These are phyloP conservation scores for Mucor piriformis DNA, from an alignment of 371 early-diverging fungal species.

Conservation along the genomic window DNA sequence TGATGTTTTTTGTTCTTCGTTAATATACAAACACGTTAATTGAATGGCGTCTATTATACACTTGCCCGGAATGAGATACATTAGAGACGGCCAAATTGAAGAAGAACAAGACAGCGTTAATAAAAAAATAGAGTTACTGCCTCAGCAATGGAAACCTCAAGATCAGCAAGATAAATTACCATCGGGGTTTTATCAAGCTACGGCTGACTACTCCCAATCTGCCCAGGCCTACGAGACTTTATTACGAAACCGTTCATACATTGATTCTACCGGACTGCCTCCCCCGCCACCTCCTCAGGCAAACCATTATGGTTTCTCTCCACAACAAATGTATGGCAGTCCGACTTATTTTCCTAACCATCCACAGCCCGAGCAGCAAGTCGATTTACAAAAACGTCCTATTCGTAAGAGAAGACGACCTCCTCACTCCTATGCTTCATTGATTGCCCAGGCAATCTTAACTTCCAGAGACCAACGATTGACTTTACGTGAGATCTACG, in stretches of 20 bases:
- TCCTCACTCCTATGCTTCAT: slow-evolving; percentile 72
- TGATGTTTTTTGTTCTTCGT: background rate
- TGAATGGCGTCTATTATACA: slow-evolving; percentile 20
- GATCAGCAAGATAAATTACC: slow-evolving; percentile 2
- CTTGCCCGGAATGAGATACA: slow-evolving; percentile 25
- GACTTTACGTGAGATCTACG: slow-evolving; percentile 73
- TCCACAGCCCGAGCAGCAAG: slow-evolving; percentile 10
- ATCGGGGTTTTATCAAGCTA: background rate
- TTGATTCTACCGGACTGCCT: slow-evolving; percentile 19
- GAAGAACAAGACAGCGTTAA: slow-evolving; percentile 1
- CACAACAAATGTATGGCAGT: slow-evolving; percentile 13
- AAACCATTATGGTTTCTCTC: slow-evolving; percentile 15
- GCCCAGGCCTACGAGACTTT: slow-evolving; percentile 13
- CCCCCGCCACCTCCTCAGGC: slow-evolving; percentile 17
- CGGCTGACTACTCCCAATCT: slow-evolving; percentile 17
- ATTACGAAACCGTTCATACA: slow-evolving; percentile 21
- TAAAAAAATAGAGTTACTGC: slow-evolving; percentile 5
- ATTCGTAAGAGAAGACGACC: slow-evolving; percentile 59
- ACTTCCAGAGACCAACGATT: slow-evolving; percentile 56
- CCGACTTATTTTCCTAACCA: slow-evolving; percentile 9
- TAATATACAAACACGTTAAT: slow-evolving; percentile 1
- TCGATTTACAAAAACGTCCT: slow-evolving; percentile 22
- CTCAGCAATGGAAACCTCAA: slow-evolving; percentile 21
- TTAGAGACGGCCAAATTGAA: slow-evolving; percentile 24
- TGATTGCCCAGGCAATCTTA: slow-evolving; percentile 75